Evolutionary conservation across 1,284 basidiomycete genomes (phyloP), one percentile per base, ranked within the genome.

Genomic region (Trichosporon faecale): DNA sequence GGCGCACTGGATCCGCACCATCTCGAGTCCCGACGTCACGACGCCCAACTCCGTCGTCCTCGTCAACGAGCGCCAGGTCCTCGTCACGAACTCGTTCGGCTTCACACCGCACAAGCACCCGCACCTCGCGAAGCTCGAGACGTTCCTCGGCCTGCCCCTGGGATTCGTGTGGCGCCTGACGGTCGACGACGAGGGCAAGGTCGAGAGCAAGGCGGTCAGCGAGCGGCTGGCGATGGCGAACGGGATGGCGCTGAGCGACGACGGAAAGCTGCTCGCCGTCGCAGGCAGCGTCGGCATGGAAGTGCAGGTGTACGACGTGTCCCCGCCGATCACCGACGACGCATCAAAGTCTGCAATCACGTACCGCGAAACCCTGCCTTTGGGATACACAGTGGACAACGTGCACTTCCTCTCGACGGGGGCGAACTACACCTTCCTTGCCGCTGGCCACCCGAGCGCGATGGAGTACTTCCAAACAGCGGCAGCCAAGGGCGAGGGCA

Each of bases 271-370:
- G 9, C 65, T 68, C 1, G 60, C 64, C 23, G 70, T 61, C 0
- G 67, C 65, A 1, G 67, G 61, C 3, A 60, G 67, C 60, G 27
- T 44, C 0, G 63, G 65, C 4, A 27, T 29, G 29, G 61, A 68
- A 8, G 49, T 71, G 12, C 67, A 68, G 61, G 52, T 71, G 21
- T 71, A 71, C 67, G 70, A 71, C 40, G 37, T 71, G n/a, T 21
- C 27, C 29, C 65, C 67, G 63, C 18, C 21, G 25, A 16, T 3
- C 14, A 9, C 1, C 35, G 21, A n/a, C 7, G 21, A 46, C 14
- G 60, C 14, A 40, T 7, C 27, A n/a, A 9, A 4, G 11, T 5
- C 40, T 5, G 57, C 31, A 18, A 60, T 25, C 49, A 44, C 37
- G 29, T 64, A 35, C 67, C 70, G 67, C 63, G 70, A 71, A 31